Conservation (phyloP, 2,329 filamentous ascomycete species). For the Botrytis tulipae region DNA sequence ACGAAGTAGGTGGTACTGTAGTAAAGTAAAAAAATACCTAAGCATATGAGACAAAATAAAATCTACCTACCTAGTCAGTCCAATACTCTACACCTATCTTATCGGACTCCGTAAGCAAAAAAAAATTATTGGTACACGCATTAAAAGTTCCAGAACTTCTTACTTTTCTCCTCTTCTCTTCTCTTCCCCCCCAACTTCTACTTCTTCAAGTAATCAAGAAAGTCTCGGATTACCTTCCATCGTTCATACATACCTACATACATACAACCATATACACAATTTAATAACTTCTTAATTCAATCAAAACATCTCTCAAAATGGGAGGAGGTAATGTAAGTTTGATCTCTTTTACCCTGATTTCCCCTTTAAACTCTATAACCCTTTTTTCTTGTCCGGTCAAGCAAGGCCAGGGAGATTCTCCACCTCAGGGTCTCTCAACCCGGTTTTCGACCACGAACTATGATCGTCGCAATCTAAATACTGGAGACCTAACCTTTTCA, state of each 20-base stretch:
- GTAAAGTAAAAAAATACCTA: background rate
- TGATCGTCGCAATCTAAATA: constrained; percentile 9
- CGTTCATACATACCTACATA: background rate
- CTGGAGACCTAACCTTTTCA: constrained; percentile 12
- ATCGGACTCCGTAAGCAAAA: background rate
- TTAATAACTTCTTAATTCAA: constrained; percentile 13
- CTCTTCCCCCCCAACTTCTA: background rate
- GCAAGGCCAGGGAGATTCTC: background rate
- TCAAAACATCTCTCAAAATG: constrained; percentile 18
- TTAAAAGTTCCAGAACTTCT: constrained; percentile 7
- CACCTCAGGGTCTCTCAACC: constrained; percentile 8
- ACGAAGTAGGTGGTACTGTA: no score
- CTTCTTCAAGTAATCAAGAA: background rate
- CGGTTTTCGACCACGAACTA: background rate
- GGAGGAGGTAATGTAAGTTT: constrained; percentile 26
- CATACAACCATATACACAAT: background rate
- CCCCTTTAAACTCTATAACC: background rate
- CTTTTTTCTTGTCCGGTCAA: background rate
- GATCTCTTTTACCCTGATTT: background rate
- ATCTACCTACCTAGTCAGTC: background rate
- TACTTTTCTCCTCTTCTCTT: background rate
- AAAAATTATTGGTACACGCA: constrained; percentile 8
- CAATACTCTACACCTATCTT: background rate
- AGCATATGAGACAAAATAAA: background rate
- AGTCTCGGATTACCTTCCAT: background rate